These are phyloP conservation scores for Penicillium canariense DNA, from an alignment of 495 filamentous ascomycete genomes.

Conservation along the genomic window DNA sequence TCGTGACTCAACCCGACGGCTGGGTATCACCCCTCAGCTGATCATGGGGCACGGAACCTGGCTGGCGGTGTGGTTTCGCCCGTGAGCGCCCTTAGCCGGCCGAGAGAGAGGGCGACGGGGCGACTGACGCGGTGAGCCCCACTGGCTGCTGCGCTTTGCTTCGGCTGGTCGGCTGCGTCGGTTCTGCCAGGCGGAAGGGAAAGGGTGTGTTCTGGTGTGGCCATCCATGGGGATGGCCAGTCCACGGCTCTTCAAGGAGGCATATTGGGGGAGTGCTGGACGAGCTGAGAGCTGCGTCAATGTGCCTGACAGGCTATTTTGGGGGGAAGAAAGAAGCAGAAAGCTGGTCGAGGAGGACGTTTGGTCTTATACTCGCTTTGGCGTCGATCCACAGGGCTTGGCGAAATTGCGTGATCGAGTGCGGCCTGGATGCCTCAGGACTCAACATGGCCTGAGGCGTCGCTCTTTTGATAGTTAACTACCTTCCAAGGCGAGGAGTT, in stretches of 20 bases:
- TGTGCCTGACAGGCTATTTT: not conserved
- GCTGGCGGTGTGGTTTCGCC: not conserved
- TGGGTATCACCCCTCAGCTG: not conserved
- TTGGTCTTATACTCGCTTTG: constrained; percentile 32
- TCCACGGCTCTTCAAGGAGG: constrained; percentile 1
- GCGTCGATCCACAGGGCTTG: constrained; percentile 31
- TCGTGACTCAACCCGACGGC: not conserved
- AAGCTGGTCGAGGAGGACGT: constrained; percentile 17
- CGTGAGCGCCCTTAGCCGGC: constrained; percentile 8
- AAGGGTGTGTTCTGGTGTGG: not conserved
- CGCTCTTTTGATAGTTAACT: no score
- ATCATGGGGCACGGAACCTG: not conserved
- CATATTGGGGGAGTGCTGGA: not conserved
- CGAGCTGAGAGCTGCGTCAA: constrained; percentile 1
- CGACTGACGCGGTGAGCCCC: constrained; percentile 15
- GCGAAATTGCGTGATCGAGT: constrained; percentile 43
- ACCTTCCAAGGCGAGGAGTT: no score
- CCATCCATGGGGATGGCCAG: not conserved
- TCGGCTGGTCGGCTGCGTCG: constrained; percentile 29
- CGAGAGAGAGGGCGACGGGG: constrained; percentile 5
- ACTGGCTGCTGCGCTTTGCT: constrained; percentile 15
- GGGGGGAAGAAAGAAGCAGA: constrained; percentile 10
- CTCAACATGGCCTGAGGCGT: no score
- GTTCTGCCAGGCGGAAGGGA: constrained; percentile 5
- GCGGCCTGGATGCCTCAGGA: constrained; percentile 9